Percentiles rank a stretch among this genome's conserved stretches.
Evolutionary conservation across 2,329 filamentous ascomycete genomes (phyloP).

Genomic region (Lasiodiplodia gonubiensis): DNA sequence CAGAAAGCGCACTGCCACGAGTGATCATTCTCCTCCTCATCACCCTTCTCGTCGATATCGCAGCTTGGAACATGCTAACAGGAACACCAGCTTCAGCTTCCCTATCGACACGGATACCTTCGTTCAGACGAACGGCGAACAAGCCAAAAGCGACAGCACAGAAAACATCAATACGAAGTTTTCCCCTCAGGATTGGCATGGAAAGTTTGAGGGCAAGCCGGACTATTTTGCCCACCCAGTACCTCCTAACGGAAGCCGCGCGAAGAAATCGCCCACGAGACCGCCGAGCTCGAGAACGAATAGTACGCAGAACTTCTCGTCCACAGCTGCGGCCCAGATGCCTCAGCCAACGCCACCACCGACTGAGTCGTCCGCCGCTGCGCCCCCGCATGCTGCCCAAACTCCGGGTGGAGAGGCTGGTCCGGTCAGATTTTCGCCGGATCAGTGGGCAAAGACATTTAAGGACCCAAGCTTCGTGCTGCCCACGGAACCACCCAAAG

Average conservation of each 20-base stretch:
- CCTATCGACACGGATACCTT: slow-evolving; percentile 30
- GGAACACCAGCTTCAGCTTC: slow-evolving; percentile 29
- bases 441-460: slow-evolving; percentile 52
- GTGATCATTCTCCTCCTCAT: slow-evolving; percentile 5
- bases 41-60: slow-evolving; percentile 8
- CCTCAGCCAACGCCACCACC: slow-evolving; percentile 30
- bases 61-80: slow-evolving; percentile 17
- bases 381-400: background rate
- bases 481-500: slow-evolving; percentile 28
- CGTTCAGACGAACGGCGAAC: slow-evolving; percentile 30
- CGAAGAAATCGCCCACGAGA: slow-evolving; percentile 11
- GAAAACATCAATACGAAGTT: slow-evolving; percentile 58
- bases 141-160: slow-evolving; percentile 53
- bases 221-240: slow-evolving; percentile 49
- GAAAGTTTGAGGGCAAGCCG: slow-evolving; percentile 50
- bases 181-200: slow-evolving; percentile 53
- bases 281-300: slow-evolving; percentile 34
- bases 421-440: slow-evolving; percentile 48
- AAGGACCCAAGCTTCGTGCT: slow-evolving; percentile 50
- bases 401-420: background rate
- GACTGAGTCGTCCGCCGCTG: slow-evolving; percentile 3
- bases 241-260: slow-evolving; percentile 36
- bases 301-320: slow-evolving; percentile 41
- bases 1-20: slow-evolving; percentile 18
- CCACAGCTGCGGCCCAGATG: slow-evolving; percentile 36